These are phyloP conservation scores for Aspergillus pseudonomiae DNA, from an alignment of 2,329 filamentous ascomycete species.

Conservation along the genomic window DNA sequence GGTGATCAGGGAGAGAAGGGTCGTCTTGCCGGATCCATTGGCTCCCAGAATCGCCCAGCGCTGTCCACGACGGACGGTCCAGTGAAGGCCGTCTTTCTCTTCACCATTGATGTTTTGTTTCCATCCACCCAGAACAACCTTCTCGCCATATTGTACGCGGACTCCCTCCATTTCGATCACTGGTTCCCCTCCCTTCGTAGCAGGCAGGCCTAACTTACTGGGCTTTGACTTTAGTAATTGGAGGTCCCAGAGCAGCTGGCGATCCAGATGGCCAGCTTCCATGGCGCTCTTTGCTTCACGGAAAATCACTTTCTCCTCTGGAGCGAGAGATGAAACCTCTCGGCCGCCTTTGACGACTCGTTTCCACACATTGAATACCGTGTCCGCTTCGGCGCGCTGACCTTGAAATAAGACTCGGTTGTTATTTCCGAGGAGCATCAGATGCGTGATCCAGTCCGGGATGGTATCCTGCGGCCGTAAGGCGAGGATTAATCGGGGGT, in stretches of 20 bases:
- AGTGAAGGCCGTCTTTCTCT: conserved; percentile 68
- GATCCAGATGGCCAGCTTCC: conserved; percentile 26
- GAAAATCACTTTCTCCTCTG: conserved; percentile 14
- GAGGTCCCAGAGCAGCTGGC: conserved; percentile 30
- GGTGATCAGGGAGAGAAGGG: conserved; percentile 85
- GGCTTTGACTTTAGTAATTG: conserved; percentile 21
- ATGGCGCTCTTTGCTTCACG: conserved; percentile 18
- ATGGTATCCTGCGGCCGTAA: conserved; percentile 83
- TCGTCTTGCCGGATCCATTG: conserved; percentile 95
- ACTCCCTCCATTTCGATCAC: conserved; percentile 88
- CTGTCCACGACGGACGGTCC: conserved; percentile 81
- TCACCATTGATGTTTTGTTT: conserved; percentile 58
- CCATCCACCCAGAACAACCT: conserved; percentile 81
- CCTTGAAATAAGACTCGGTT: conserved; percentile 70
- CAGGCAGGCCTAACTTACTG: conserved; percentile 11
- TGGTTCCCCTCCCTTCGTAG: conserved; percentile 60
- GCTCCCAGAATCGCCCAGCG: conserved; percentile 92
- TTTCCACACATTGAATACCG: conserved; percentile 33
- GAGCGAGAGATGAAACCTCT: neutral
- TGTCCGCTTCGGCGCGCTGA: conserved; percentile 63
- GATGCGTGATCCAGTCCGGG: conserved; percentile 87
- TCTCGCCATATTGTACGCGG: conserved; percentile 76
- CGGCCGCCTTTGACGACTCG: conserved; percentile 13
- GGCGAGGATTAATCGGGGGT: conserved; percentile 74
- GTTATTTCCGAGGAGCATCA: conserved; percentile 71